Evolutionary conservation across 768 basidiomycete genomes (phyloP).

Genomic region (Dioszegia crocea): DNA sequence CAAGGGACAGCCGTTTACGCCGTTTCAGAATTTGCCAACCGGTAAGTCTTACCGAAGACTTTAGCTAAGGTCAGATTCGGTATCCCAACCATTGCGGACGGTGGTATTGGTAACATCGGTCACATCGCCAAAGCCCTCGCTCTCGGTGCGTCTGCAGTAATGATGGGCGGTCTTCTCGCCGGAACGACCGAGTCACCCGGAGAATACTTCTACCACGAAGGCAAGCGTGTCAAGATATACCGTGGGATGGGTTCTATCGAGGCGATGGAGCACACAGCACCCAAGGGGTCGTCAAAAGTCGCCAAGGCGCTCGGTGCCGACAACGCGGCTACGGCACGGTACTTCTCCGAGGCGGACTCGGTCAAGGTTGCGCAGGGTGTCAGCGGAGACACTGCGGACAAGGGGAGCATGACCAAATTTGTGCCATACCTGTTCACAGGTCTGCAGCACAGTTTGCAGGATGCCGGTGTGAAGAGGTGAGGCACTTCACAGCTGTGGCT

Average conservation of each 20-base stretch:
- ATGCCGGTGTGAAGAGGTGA: conserved; percentile 68
- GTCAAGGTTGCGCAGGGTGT: conserved; percentile 87
- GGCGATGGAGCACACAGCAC: conserved; percentile 54
- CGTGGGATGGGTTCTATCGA: conserved; percentile 93
- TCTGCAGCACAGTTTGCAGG: conserved; percentile 87
- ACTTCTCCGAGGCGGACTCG: conserved; percentile 86
- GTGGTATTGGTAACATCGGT: conserved; percentile 90
- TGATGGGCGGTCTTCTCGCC: conserved; percentile 97
- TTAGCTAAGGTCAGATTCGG: conserved; percentile 64
- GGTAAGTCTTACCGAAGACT: conserved; percentile 11
- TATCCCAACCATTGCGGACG: conserved; percentile 93
- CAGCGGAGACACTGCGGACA: conserved; percentile 93
- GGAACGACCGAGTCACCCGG: conserved; percentile 96
- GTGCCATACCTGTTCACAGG: conserved; percentile 59
- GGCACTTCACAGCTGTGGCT: neutral
- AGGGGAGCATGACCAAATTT: conserved; percentile 89
- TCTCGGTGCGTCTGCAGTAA: conserved; percentile 89
- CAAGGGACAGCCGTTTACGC: conserved; percentile 98
- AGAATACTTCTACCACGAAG: conserved; percentile 98
- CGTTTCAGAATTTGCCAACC: conserved; percentile 79
- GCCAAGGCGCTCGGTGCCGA: conserved; percentile 53
- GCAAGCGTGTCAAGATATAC: conserved; percentile 97
- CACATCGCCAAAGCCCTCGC: conserved; percentile 96
- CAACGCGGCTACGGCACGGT: conserved; percentile 93
- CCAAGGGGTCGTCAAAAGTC: conserved; percentile 34